Percentiles rank a stretch among this genome's conserved stretches.
Evolutionary conservation across 129 eudicot genomes (phyloP).

Genomic region (Pulicaria dysenterica): DNA sequence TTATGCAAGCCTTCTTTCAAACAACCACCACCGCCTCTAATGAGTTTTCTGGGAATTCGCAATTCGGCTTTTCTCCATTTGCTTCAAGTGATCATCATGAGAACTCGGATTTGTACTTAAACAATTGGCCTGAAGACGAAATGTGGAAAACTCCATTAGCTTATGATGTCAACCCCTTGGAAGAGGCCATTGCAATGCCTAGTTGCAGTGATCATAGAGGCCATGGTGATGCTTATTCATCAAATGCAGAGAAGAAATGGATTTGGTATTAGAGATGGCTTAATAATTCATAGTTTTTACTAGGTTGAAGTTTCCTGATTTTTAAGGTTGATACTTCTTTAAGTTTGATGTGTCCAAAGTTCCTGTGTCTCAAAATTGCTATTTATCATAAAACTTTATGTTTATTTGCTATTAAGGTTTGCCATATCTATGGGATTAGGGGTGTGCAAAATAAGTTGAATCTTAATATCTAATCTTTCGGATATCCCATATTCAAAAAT

Average conservation of each 20-base stretch:
- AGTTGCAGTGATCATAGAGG: background rate
- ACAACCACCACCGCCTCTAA: slow-evolving; percentile 14
- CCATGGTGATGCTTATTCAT: slow-evolving; percentile 1
- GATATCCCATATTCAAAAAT: too few species aligned
- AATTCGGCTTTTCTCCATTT: background rate
- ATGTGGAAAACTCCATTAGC: background rate
- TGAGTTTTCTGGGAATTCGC: background rate
- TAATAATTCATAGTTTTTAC: background rate
- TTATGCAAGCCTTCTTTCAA: slow-evolving; percentile 49
- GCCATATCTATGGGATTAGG: too few species aligned
- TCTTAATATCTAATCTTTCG: too few species aligned
- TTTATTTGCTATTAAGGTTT: too few species aligned
- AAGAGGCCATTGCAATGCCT: background rate
- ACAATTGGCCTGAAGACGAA: slow-evolving; percentile 23
- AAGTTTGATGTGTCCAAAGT: slow-evolving; percentile 4
- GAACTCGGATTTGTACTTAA: slow-evolving; percentile 28
- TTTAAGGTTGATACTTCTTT: slow-evolving; percentile 8
- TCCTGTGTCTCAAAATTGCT: background rate
- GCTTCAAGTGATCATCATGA: slow-evolving; percentile 9
- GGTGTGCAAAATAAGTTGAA: too few species aligned
- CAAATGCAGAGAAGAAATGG: slow-evolving; percentile 11
- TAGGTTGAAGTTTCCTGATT: slow-evolving; percentile 16
- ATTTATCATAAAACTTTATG: background rate
- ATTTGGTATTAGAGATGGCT: slow-evolving; percentile 14
- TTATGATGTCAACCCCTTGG: slow-evolving; percentile 20